Percentiles rank a stretch among this genome's conserved stretches.
These are phyloP conservation scores for Leccinellum rugosiceps DNA, from an alignment of 768 basidiomycete genomes.

Conservation along the genomic window DNA sequence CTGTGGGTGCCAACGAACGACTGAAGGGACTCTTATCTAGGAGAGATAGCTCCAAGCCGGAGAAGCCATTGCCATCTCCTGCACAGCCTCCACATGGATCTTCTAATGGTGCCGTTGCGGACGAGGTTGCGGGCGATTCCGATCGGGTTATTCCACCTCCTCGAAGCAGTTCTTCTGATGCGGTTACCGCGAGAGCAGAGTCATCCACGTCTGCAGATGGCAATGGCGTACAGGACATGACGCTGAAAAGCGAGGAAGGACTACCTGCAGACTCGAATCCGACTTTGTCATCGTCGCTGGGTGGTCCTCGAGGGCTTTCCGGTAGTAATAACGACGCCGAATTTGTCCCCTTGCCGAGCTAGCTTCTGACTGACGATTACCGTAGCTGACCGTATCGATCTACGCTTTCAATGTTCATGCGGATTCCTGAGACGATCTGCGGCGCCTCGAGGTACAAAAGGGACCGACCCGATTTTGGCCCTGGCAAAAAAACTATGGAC, in stretches of 20 bases:
- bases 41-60: constrained; percentile 24
- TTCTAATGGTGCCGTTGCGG: constrained; percentile 12
- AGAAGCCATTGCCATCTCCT: constrained; percentile 29
- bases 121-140: constrained; percentile 10
- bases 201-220: constrained; percentile 2
- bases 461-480: neutral
- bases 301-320: neutral
- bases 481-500: constrained; percentile 6
- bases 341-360: constrained; percentile 5
- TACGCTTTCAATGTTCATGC: constrained; percentile 3
- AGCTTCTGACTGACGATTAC: constrained; percentile 12
- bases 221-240: neutral
- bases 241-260: constrained; percentile 4
- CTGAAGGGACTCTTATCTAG: constrained; percentile 36
- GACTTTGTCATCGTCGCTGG: constrained; percentile 6
- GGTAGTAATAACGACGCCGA: constrained; percentile 10
- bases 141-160: constrained; percentile 23
- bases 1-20: constrained; percentile 33
- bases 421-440: constrained; percentile 22
- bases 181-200: constrained; percentile 8
- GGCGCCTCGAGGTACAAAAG: neutral
- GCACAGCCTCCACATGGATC: constrained; percentile 18
- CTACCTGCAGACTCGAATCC: constrained; percentile 7
- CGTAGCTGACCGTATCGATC: constrained; percentile 11
- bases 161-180: constrained; percentile 10